A percentile compares a stretch with the other conserved stretches of the same genome.
Conservation (phyloP, 192 early-diverging fungal genomes). For the Dimargaris verticillata region DNA sequence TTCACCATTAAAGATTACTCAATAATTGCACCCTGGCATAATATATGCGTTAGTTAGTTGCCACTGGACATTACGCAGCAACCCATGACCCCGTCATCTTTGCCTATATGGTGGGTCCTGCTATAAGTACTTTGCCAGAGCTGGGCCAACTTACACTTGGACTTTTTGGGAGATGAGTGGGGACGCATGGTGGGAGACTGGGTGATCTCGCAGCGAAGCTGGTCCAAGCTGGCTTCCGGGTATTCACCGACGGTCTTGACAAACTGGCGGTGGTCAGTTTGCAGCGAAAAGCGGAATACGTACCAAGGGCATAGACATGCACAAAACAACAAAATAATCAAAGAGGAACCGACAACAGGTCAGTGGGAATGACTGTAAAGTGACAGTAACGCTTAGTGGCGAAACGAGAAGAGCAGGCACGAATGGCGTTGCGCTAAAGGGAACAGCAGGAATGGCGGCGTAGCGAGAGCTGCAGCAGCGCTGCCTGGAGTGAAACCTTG, state of each 20-base stretch:
- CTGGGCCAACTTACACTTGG: neutral
- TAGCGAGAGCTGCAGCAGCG: too few species aligned
- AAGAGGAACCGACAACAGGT: neutral
- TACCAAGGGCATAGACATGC: neutral
- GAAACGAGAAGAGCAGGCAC: too few species aligned
- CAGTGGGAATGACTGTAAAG: neutral
- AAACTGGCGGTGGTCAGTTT: neutral
- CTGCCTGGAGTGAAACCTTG: too few species aligned
- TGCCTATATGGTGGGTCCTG: neutral
- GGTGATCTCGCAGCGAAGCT: conserved; percentile 1
- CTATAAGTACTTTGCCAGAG: neutral
- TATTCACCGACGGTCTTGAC: conserved; percentile 7
- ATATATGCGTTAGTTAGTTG: neutral
- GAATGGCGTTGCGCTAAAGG: too few species aligned
- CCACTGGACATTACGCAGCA: neutral
- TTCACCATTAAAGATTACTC: neutral
- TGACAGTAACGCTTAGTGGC: neutral
- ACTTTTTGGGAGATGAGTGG: neutral
- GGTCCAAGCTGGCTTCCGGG: conserved; percentile 4
- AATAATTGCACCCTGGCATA: neutral
- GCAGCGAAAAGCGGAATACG: neutral
- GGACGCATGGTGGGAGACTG: neutral
- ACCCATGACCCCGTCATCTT: neutral
- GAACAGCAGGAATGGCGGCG: too few species aligned
- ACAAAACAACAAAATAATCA: neutral